phyloP scores from a whole-genome alignment of 2,329 filamentous ascomycete genomes.

The Diaporthe aspalathi region DNA sequence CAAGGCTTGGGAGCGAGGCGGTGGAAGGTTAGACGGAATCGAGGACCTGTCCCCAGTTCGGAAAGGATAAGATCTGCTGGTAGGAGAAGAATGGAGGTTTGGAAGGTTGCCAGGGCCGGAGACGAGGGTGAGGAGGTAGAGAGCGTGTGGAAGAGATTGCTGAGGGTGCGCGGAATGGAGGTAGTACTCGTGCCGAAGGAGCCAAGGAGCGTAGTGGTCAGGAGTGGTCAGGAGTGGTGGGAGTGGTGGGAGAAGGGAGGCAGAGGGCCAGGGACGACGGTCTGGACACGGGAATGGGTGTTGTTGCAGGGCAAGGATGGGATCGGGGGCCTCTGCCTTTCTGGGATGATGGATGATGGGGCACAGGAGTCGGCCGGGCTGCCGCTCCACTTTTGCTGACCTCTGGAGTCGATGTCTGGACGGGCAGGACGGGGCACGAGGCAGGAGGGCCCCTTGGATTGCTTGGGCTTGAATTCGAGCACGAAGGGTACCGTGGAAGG shows the following conservation, averaged over 20 bases:
- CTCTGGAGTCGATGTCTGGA: slow-evolving; percentile 12
- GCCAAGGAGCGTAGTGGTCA: no score
- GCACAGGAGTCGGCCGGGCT: slow-evolving; percentile 32
- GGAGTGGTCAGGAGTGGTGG: slow-evolving; percentile 15
- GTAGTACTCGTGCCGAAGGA: not conserved
- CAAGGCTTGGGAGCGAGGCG: slow-evolving; percentile 14
- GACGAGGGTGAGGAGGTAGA: slow-evolving; percentile 16
- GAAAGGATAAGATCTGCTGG: slow-evolving; percentile 39
- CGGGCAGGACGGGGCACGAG: slow-evolving; percentile 29
- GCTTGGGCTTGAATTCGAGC: slow-evolving; percentile 5
- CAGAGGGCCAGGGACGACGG: slow-evolving; percentile 23
- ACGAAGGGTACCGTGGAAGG: slow-evolving; percentile 5
- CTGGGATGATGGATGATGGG: slow-evolving; percentile 32
- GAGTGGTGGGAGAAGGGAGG: not conserved
- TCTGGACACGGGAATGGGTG: slow-evolving; percentile 27
- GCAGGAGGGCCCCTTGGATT: slow-evolving; percentile 22
- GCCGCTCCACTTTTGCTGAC: slow-evolving; percentile 34
- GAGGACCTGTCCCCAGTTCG: slow-evolving; percentile 40
- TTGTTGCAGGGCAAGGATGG: slow-evolving; percentile 24
- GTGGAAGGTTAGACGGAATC: slow-evolving; percentile 29
- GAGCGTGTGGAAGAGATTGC: slow-evolving; percentile 23
- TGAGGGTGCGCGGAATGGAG: not conserved
- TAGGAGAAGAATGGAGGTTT: slow-evolving; percentile 35
- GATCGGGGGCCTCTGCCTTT: slow-evolving; percentile 33
- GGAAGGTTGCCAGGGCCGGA: slow-evolving; percentile 19